These are phyloP conservation scores for Gymnopilus junonius DNA, from an alignment of 768 basidiomycete species.

Conservation along the genomic window DNA sequence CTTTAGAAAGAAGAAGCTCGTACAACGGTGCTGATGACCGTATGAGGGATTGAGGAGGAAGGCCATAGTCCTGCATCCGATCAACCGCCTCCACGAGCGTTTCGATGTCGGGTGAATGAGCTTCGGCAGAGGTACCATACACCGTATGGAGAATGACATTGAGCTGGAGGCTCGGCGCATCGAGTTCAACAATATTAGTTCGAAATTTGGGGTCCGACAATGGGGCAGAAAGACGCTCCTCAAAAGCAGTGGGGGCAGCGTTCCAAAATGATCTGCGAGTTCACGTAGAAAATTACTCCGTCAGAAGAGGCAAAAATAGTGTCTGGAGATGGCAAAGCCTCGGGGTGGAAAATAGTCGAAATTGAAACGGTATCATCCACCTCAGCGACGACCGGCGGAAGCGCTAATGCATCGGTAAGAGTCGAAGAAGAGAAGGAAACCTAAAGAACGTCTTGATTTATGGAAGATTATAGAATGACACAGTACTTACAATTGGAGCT, in stretches of 20 bases:
- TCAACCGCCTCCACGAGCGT: too few species aligned
- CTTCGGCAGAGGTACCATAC: slow-evolving; percentile 52
- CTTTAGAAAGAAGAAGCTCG: slow-evolving; percentile 32
- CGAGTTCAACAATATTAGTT: slow-evolving; percentile 42
- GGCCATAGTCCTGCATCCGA: slow-evolving; percentile 26
- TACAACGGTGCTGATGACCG: slow-evolving; percentile 29
- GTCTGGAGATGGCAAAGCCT: too few species aligned
- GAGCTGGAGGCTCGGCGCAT: slow-evolving; percentile 47
- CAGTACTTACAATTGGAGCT: too few species aligned
- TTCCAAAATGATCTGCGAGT: too few species aligned
- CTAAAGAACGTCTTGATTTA: too few species aligned
- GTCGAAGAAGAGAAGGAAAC: too few species aligned
- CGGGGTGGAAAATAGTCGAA: too few species aligned
- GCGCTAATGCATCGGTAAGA: too few species aligned
- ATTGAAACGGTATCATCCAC: too few species aligned
- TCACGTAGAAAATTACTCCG: too few species aligned
- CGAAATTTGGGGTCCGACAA: slow-evolving; percentile 13
- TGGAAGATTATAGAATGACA: too few species aligned
- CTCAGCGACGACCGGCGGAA: too few species aligned
- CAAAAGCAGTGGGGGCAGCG: slow-evolving; percentile 52
- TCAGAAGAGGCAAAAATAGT: slow-evolving; percentile 55
- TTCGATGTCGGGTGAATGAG: slow-evolving; percentile 54
- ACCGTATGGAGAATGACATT: slow-evolving; percentile 59
- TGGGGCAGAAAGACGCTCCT: slow-evolving; percentile 32
- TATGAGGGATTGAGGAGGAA: slow-evolving; percentile 26